Evolutionary conservation across 768 basidiomycete genomes (phyloP), one percentile per base, ranked within the genome.

Genomic region (Pulveroboletus sp.): DNA sequence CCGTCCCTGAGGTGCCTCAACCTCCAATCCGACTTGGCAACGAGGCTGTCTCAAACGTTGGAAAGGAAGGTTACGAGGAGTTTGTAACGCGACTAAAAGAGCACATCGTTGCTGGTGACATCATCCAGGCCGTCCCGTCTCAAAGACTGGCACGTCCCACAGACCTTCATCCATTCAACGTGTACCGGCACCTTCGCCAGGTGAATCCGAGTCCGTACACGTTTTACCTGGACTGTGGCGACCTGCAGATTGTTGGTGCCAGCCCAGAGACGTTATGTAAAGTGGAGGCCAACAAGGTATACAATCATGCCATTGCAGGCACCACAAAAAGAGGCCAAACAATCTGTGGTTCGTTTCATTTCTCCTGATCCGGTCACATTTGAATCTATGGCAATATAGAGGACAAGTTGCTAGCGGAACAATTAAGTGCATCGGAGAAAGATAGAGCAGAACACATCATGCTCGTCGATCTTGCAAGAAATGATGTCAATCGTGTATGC

Each of bases 121-220:
- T 99, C 62, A 98, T 99, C 57, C 97, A 99, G 69, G 97, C 97
- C 2, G 97, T 99, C 7, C 97, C 97, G 8, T 94, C 92, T 10
- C 97, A 98, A 66, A 78, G 94, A 24, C 74, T 98, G 25, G 74
- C 90, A 13, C 81, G 92, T 29, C 87, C 88, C 31, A 98, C 97
- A 0, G 67, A 78, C 17, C 73, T 99, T 17, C 93, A 98, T 66
- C 95, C 97, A 2, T 99, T 99, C 77, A 99, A 98, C 72, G 93
- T 87, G 7, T 99, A 98, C 64, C 78, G 97, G 42, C 89, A 91
- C 45, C 77, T 99, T 38, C 85, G 97, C 38, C 86, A 94, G 60
- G 81, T 97, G 52, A 99, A 99, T 60, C 97, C 97, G 1, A 95
- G 92, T 46, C 97, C 97, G 14, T 98, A 99, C 70, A 97, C 97